Conservation (phyloP, 2,329 filamentous ascomycete species). For the Trichophyton rubrum region DNA sequence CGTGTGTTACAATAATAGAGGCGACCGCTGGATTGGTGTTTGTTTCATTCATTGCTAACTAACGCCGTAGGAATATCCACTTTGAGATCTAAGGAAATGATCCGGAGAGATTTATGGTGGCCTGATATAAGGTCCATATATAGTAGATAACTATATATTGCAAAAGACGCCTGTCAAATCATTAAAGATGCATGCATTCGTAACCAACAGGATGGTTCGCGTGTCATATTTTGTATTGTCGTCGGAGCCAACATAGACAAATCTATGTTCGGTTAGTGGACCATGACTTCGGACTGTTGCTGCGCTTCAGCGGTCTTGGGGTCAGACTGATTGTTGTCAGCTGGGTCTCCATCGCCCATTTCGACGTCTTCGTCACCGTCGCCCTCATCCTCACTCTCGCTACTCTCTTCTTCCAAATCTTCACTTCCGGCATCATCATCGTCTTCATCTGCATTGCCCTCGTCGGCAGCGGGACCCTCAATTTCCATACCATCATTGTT, state of each 20-base stretch:
- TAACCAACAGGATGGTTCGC: constrained; percentile 2
- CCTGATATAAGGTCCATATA: not conserved
- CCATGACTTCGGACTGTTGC: constrained; percentile 34
- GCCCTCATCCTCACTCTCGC: constrained; percentile 52
- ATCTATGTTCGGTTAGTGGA: constrained; percentile 26
- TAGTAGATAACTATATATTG: not conserved
- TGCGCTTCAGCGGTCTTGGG: constrained; percentile 17
- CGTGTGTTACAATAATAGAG: no score
- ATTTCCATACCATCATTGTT: constrained; percentile 60
- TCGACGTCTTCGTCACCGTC: constrained; percentile 46
- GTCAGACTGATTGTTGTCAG: constrained; percentile 22
- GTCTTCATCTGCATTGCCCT: constrained; percentile 31
- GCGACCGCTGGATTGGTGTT: no score
- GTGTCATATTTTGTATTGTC: not conserved
- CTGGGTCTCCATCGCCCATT: constrained; percentile 42
- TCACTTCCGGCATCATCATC: constrained; percentile 40
- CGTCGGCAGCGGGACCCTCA: constrained; percentile 45
- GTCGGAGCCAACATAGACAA: not conserved
- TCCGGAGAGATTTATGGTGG: not conserved
- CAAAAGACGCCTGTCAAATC: constrained; percentile 3
- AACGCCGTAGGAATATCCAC: not conserved
- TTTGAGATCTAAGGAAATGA: not conserved
- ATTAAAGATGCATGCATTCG: constrained; percentile 2
- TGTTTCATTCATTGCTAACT: not conserved
- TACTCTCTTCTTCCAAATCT: constrained; percentile 65